These are phyloP conservation scores for Ustilago shanxiensis DNA, from an alignment of 1,284 basidiomycete species.

Conservation along the genomic window DNA sequence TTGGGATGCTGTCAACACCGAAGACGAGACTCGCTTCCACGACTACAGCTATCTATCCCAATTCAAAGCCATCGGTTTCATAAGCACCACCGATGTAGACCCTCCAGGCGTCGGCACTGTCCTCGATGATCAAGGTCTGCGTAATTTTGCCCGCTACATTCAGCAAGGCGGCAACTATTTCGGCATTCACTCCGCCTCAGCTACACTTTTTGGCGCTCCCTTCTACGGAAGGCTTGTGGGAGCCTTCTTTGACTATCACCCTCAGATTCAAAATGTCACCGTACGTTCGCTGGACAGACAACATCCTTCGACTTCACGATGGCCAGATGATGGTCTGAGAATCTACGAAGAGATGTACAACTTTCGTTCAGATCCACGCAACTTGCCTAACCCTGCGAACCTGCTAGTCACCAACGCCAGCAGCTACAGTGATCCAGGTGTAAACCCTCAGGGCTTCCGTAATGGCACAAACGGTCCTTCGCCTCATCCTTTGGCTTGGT, in stretches of 20 bases:
- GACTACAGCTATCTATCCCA: slow-evolving; percentile 41
- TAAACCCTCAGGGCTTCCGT: slow-evolving; percentile 71
- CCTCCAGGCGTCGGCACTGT: slow-evolving; percentile 72
- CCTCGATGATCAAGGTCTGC: slow-evolving; percentile 76
- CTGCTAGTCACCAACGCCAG: slow-evolving; percentile 57
- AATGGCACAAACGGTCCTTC: slow-evolving; percentile 79
- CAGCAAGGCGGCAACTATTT: slow-evolving; percentile 80
- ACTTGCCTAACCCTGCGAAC: slow-evolving; percentile 66
- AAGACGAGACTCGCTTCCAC: slow-evolving; percentile 49
- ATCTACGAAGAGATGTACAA: slow-evolving; percentile 75
- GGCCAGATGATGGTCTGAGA: slow-evolving; percentile 28
- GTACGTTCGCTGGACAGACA: slow-evolving; percentile 22
- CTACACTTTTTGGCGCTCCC: slow-evolving; percentile 77
- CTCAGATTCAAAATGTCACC: slow-evolving; percentile 75
- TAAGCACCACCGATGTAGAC: slow-evolving; percentile 78
- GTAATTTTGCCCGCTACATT: slow-evolving; percentile 78
- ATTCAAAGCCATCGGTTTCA: slow-evolving; percentile 75
- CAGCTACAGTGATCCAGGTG: slow-evolving; percentile 42
- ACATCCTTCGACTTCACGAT: slow-evolving; percentile 50
- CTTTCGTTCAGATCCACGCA: slow-evolving; percentile 81
- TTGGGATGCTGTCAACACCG: slow-evolving; percentile 43
- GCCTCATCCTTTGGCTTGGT: slow-evolving; percentile 77
- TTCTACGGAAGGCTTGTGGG: slow-evolving; percentile 75
- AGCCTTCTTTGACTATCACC: slow-evolving; percentile 82
- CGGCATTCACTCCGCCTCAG: slow-evolving; percentile 79